Evolutionary conservation across 2,329 filamentous ascomycete species (phyloP).

Genomic region (Fusarium pseudograminearum): DNA sequence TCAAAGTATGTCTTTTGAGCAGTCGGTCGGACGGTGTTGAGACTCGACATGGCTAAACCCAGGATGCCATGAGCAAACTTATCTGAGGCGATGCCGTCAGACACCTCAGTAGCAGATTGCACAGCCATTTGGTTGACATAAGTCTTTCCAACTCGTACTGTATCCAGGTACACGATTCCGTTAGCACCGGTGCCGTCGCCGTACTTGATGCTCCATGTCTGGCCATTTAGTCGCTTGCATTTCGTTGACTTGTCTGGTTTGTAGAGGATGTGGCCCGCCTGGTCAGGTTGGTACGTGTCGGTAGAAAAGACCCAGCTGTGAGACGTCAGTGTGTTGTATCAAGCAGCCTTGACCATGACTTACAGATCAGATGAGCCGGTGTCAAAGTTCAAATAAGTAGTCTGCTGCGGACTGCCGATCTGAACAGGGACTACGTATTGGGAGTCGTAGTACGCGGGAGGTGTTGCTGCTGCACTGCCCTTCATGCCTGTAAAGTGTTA

Average conservation of each 20-base stretch:
- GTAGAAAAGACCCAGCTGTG: slow-evolving; percentile 76
- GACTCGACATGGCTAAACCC: slow-evolving; percentile 50
- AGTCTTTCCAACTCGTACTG: slow-evolving; percentile 70
- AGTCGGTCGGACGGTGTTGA: slow-evolving; percentile 52
- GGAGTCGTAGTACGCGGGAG: slow-evolving; percentile 58
- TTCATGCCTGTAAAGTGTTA: slow-evolving; percentile 16
- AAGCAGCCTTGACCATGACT: slow-evolving; percentile 4
- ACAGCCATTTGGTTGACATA: slow-evolving; percentile 72
- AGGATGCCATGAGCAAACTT: slow-evolving; percentile 54
- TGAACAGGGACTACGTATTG: slow-evolving; percentile 72
- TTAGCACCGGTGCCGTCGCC: slow-evolving; percentile 73
- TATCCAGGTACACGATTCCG: slow-evolving; percentile 75
- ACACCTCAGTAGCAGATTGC: slow-evolving; percentile 72
- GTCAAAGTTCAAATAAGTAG: slow-evolving; percentile 76
- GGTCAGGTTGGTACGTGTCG: slow-evolving; percentile 61
- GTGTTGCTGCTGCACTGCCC: slow-evolving; percentile 46
- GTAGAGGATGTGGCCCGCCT: slow-evolving; percentile 69
- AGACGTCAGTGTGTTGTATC: slow-evolving; percentile 30
- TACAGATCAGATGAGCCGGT: slow-evolving; percentile 68
- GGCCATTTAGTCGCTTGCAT: slow-evolving; percentile 55
- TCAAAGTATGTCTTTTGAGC: slow-evolving; percentile 53
- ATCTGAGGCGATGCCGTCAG: slow-evolving; percentile 55
- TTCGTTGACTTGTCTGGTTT: slow-evolving; percentile 59
- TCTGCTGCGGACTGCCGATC: slow-evolving; percentile 69
- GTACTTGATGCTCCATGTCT: slow-evolving; percentile 71